Conservation (phyloP, 805 yeast species). For the Starmerella stigmatis region DNA sequence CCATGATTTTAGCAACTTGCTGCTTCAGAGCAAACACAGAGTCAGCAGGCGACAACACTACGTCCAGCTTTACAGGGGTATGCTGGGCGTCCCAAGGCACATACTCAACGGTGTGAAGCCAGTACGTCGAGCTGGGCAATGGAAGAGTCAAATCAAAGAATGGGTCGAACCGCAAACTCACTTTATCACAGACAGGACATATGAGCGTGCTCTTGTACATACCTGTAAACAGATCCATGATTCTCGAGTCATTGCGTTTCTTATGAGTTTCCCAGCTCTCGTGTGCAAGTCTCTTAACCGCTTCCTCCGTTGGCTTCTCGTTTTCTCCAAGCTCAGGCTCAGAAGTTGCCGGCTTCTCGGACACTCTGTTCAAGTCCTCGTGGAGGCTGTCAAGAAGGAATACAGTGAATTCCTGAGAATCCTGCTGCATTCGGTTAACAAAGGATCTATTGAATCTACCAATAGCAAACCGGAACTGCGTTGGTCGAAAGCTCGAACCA, state of each 20-base stretch:
- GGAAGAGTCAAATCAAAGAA: slow-evolving; percentile 85
- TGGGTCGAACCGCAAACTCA: slow-evolving; percentile 88
- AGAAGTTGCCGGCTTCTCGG: slow-evolving; percentile 74
- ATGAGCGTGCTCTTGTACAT: slow-evolving; percentile 78
- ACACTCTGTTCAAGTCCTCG: slow-evolving; percentile 79
- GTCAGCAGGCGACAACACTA: slow-evolving; percentile 59
- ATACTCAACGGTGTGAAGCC: slow-evolving; percentile 56
- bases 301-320: slow-evolving; percentile 44
- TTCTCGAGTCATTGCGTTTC: slow-evolving; percentile 70
- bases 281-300: slow-evolving; percentile 51
- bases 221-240: slow-evolving; percentile 81
- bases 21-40: slow-evolving; percentile 52
- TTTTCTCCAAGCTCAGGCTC: slow-evolving; percentile 69
- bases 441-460: slow-evolving; percentile 74
- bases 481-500: slow-evolving; percentile 43
- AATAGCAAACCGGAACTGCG: slow-evolving; percentile 64
- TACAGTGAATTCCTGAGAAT: slow-evolving; percentile 85
- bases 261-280: slow-evolving; percentile 74
- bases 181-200: slow-evolving; percentile 73
- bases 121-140: slow-evolving; percentile 55
- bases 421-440: slow-evolving; percentile 78
- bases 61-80: slow-evolving; percentile 45
- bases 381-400: slow-evolving; percentile 81
- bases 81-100: slow-evolving; percentile 43
- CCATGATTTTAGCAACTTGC: slow-evolving; percentile 44